Evolutionary conservation across 202 grass and related monocot species (phyloP), one percentile per base, ranked within the genome.

Genomic region (Brachypodium distachyon): DNA sequence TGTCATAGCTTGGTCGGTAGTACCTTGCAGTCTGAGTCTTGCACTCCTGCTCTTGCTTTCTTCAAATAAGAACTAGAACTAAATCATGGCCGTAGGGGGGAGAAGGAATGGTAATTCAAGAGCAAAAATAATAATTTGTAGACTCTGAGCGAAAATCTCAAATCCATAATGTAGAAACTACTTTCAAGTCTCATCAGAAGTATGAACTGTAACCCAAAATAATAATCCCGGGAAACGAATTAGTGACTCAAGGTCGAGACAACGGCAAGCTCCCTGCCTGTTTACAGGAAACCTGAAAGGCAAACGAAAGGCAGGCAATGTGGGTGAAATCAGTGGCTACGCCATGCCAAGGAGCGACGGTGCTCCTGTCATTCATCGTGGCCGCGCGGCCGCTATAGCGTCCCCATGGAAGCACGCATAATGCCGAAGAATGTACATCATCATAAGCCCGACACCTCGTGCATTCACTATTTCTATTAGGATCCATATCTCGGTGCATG

Each of bases 371-470:
- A 39, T 29, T 57, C 41, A 6, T 13, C 41, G 9, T 13, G 14
- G 7, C 50, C 18, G 59, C 37, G 7, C 50, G 13, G 59, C 37
- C 21, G 60, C 18, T 29, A 42, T 29, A 52, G 74, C 54, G 29
- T 12, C 23, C 38, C 23, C 11, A 41, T 66, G 60, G 54, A 21
- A 46, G 43, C 28, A 74, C 27, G 50, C 56, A 19, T 29, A 28
- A 57, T 48, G 44, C 27, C 51, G 38, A 77, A 72, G 33, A 70
- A 84, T 80, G 70, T 54, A 56, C 6, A 37, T 14, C 46, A 80
- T 55, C 28, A 3, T 32, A 46, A 74, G 26, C 17, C 23, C 36
- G 46, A 76, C 5, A 36, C 12, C 50, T 47, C 68, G 22, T 23
- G 38, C 21, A 59, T 65, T 49, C 51, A 70, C 31, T 50, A 39